Conservation (phyloP, 1,284 basidiomycete genomes). For the Malassezia arunalokei region DNA sequence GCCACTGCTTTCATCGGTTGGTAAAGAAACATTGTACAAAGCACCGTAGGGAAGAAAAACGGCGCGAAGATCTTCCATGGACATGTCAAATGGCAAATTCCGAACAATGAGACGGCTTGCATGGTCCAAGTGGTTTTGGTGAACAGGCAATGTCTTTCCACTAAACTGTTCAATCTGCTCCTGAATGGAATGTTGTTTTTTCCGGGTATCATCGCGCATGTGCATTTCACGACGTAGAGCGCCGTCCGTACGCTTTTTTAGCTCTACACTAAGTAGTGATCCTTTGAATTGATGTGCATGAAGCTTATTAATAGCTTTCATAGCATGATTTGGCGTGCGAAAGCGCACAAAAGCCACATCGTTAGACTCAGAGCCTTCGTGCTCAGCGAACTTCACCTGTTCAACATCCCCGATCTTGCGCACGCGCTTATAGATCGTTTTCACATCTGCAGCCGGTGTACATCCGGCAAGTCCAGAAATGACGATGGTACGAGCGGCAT, state of each 20-base stretch:
- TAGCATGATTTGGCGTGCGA: constrained; percentile 58
- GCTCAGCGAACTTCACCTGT: constrained; percentile 26
- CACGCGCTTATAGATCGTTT: constrained; percentile 40
- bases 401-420: constrained; percentile 44
- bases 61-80: constrained; percentile 69
- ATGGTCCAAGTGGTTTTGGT: constrained; percentile 50
- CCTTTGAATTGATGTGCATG: constrained; percentile 92
- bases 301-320: constrained; percentile 65
- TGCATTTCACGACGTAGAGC: constrained; percentile 51
- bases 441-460: constrained; percentile 28
- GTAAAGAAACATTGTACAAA: constrained; percentile 73
- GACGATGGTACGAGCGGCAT: constrained; percentile 39
- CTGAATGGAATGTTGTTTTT: constrained; percentile 47
- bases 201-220: constrained; percentile 46
- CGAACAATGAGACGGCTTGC: constrained; percentile 78
- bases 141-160: constrained; percentile 20
- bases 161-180: constrained; percentile 33
- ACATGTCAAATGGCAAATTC: constrained; percentile 62
- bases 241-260: constrained; percentile 71
- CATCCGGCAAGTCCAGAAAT: constrained; percentile 33
- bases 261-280: constrained; percentile 66
- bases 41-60: constrained; percentile 80
- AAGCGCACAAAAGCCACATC: constrained; percentile 63
- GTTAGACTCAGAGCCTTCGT: neutral
- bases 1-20: constrained; percentile 38